These are phyloP conservation scores for Balakata baccata DNA, from an alignment of 345 rosid genomes.

Conservation along the genomic window DNA sequence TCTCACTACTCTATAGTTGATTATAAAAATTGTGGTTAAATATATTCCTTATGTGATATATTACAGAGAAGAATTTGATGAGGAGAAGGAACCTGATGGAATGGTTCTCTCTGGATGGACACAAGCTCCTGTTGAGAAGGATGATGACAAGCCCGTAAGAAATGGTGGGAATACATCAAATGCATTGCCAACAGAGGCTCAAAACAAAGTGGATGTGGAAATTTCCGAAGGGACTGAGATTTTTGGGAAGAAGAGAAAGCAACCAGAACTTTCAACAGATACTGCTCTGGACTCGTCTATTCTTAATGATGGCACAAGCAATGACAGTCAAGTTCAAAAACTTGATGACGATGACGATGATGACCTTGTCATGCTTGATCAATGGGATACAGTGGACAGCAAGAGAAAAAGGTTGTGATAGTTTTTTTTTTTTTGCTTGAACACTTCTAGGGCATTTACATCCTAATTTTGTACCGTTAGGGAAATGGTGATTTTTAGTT, in stretches of 20 bases:
- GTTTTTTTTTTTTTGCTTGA: slow-evolving; percentile 6
- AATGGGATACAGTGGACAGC: slow-evolving; percentile 25
- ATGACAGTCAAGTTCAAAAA: slow-evolving; percentile 41
- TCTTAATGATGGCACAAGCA: slow-evolving; percentile 24
- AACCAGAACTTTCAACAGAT: slow-evolving; percentile 24
- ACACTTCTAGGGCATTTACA: slow-evolving; percentile 25
- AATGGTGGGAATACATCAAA: slow-evolving; percentile 57
- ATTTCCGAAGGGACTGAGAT: slow-evolving; percentile 31
- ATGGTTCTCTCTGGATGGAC: slow-evolving; percentile 94
- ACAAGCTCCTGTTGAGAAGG: slow-evolving; percentile 46
- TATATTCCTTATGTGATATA: not conserved
- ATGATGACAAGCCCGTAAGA: slow-evolving; percentile 35
- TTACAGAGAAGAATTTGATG: slow-evolving; percentile 82
- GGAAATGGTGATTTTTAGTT: slow-evolving; percentile 45
- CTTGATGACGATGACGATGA: slow-evolving; percentile 56
- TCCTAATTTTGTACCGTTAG: slow-evolving; percentile 49
- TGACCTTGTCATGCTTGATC: slow-evolving; percentile 42
- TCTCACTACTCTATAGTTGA: not conserved
- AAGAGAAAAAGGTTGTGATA: slow-evolving; percentile 55
- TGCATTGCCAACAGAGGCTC: slow-evolving; percentile 26
- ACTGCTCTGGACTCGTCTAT: not conserved
- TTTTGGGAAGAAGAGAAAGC: slow-evolving; percentile 61
- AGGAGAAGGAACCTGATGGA: slow-evolving; percentile 95
- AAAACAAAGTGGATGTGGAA: slow-evolving; percentile 31
- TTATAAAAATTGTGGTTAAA: not conserved